phyloP scores from a whole-genome alignment of 441 rosid species.

The Isatis lusitanica region DNA sequence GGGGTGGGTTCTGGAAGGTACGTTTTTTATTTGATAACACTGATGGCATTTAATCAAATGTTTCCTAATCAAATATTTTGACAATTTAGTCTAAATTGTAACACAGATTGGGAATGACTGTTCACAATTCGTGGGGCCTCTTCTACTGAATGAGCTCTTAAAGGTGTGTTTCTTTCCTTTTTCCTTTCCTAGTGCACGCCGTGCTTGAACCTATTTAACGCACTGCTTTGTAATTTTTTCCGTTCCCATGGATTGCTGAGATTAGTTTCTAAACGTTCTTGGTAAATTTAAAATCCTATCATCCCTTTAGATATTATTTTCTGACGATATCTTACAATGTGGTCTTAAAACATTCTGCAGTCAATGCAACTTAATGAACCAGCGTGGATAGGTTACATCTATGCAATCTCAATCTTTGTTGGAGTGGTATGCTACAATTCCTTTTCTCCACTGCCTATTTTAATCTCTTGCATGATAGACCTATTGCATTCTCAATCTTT shows the following conservation, averaged over 20 bases:
- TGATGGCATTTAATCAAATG: neutral
- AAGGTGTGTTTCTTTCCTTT: constrained; percentile 53
- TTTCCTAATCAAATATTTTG: constrained; percentile 21
- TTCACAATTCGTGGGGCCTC: constrained; percentile 98
- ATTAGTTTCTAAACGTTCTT: neutral
- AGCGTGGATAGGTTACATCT: constrained; percentile 94
- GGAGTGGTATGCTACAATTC: constrained; percentile 85
- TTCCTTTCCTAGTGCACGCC: neutral
- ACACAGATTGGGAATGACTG: constrained; percentile 85
- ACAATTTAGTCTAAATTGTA: constrained; percentile 24
- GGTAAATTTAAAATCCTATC: constrained; percentile 6
- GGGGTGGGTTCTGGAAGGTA: constrained; percentile 99
- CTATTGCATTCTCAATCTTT: constrained; percentile 61
- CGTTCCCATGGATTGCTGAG: constrained; percentile 2
- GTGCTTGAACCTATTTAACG: constrained; percentile 10
- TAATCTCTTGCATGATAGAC: constrained; percentile 54
- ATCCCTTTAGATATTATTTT: constrained; percentile 16
- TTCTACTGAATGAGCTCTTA: constrained; percentile 77
- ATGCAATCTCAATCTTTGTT: constrained; percentile 79
- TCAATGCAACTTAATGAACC: constrained; percentile 98
- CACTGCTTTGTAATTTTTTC: neutral
- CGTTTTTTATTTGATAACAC: constrained; percentile 16
- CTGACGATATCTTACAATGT: constrained; percentile 17
- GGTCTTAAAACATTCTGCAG: constrained; percentile 53
- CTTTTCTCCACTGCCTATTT: constrained; percentile 20